A percentile compares a stretch with the other conserved stretches of the same genome.
Conservation (phyloP, 495 filamentous ascomycete species). For the Aspergillus egyptiacus region DNA sequence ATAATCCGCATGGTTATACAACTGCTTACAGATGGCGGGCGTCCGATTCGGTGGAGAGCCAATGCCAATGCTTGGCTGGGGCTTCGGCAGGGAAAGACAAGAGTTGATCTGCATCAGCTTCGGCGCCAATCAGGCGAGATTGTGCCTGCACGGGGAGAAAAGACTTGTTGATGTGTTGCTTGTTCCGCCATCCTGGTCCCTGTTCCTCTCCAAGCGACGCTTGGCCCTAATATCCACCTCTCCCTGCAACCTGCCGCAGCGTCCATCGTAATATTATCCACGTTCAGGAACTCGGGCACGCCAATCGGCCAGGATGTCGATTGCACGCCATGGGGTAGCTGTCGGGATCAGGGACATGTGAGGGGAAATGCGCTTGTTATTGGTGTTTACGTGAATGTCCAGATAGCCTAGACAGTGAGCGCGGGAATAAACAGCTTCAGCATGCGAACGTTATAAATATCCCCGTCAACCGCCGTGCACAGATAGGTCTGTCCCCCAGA, state of each 20-base stretch:
- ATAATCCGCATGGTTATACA: background rate
- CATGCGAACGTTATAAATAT: background rate
- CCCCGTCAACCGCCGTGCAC: background rate
- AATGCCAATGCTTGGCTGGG: slow-evolving; percentile 13
- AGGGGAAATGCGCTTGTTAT: background rate
- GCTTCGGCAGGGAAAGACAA: background rate
- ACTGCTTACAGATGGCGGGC: background rate
- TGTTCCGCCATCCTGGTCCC: background rate
- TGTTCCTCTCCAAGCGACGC: background rate
- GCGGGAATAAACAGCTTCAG: no score
- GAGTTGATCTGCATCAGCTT: background rate
- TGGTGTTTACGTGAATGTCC: background rate
- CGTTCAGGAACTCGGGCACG: background rate
- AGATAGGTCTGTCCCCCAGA: no score
- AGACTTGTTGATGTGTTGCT: background rate
- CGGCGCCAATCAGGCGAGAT: slow-evolving; percentile 7
- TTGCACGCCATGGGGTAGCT: background rate
- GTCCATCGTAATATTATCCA: background rate
- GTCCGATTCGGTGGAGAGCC: background rate
- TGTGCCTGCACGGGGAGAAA: background rate
- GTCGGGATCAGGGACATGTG: background rate
- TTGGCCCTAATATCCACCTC: background rate
- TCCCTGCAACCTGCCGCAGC: background rate
- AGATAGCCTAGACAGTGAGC: background rate
- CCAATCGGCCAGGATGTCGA: background rate